A percentile compares a stretch with the other conserved stretches of the same genome.
Evolutionary conservation across 108 stramenopile genomes (phyloP).

Genomic region (Skeletonema costatum): DNA sequence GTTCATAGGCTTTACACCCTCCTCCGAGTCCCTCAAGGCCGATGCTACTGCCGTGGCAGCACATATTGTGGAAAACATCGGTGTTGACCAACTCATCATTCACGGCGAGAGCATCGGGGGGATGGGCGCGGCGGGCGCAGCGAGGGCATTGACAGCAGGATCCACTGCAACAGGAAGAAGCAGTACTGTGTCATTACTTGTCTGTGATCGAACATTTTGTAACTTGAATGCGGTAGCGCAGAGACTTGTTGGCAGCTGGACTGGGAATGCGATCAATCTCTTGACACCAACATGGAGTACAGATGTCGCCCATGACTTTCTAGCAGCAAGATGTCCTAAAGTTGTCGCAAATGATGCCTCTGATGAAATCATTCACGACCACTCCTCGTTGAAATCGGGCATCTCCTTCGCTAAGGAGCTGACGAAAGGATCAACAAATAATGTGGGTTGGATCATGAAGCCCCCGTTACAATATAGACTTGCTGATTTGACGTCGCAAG

Average conservation of each 20-base stretch:
- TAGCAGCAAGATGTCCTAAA: conserved; percentile 79
- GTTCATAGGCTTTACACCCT: conserved; percentile 64
- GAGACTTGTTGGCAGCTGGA: conserved; percentile 84
- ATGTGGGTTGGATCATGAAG: conserved; percentile 74
- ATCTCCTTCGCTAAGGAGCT: conserved; percentile 78
- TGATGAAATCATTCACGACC: conserved; percentile 83
- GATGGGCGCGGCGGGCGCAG: conserved; percentile 82
- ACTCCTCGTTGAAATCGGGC: conserved; percentile 81
- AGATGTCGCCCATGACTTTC: conserved; percentile 79
- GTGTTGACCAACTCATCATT: conserved; percentile 64
- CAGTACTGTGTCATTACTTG: conserved; percentile 49
- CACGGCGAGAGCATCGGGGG: conserved; percentile 92
- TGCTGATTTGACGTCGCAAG: conserved; percentile 79
- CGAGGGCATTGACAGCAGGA: conserved; percentile 42
- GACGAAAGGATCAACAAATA: conserved; percentile 55
- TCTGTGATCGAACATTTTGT: conserved; percentile 90
- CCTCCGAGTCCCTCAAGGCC: conserved; percentile 70
- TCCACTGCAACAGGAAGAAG: conserved; percentile 10
- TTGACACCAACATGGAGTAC: conserved; percentile 85
- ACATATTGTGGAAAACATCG: conserved; percentile 60
- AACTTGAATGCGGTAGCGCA: conserved; percentile 86
- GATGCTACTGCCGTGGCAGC: conserved; percentile 71
- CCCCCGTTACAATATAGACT: conserved; percentile 77
- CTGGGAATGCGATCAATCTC: conserved; percentile 74
- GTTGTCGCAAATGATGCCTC: conserved; percentile 84